A percentile compares a stretch with the other conserved stretches of the same genome.
These are phyloP conservation scores for Closterium sp. DNA, from an alignment of 139 green algal genomes.

Conservation along the genomic window DNA sequence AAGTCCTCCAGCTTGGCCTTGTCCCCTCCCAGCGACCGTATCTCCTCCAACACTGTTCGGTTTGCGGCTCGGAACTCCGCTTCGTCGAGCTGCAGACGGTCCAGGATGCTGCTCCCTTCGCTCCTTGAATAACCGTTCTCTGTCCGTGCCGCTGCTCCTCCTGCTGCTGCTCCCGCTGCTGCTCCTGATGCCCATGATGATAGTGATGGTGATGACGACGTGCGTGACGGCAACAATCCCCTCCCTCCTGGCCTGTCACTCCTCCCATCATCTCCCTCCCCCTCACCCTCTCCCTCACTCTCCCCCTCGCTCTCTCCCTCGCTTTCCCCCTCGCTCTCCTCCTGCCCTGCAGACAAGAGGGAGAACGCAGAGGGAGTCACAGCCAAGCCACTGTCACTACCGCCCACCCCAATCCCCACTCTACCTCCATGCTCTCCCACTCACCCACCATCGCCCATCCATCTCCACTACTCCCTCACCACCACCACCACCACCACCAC, in stretches of 20 bases:
- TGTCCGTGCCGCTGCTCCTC: background rate
- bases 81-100: background rate
- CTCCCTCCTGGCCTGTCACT: background rate
- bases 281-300: background rate
- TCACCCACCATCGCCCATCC: background rate
- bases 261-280: background rate
- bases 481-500: background rate
- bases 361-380: background rate
- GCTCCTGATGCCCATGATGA: background rate
- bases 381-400: background rate
- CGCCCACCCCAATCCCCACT: background rate
- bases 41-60: constrained; percentile 34
- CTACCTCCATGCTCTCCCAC: background rate
- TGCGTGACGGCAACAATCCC: too few species aligned
- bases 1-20: constrained; percentile 44
- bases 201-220: too few species aligned
- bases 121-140: background rate
- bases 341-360: background rate
- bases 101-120: background rate
- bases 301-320: background rate
- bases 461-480: background rate
- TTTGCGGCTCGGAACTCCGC: constrained; percentile 41
- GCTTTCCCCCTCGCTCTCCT: background rate
- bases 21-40: constrained; percentile 20
- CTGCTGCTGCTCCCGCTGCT: background rate